phyloP scores from a whole-genome alignment of 768 basidiomycete species.

The Hypholoma sublateritium region DNA sequence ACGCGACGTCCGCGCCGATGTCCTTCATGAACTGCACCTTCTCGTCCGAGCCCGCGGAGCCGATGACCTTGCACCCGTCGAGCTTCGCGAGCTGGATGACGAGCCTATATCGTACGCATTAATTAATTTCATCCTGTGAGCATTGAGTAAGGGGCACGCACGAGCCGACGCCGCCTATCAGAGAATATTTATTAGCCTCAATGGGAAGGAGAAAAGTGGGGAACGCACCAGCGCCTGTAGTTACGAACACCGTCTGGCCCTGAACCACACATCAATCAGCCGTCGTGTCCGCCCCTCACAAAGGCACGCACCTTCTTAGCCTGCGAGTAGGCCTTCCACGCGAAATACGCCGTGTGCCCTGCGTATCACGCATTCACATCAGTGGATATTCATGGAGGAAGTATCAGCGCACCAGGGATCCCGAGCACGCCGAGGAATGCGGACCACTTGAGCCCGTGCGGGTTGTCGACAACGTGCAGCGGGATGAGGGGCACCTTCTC shows the following conservation, averaged over 20 bases:
- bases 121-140: too few species aligned
- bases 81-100: conserved; percentile 52
- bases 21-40: conserved; percentile 63
- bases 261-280: conserved; percentile 6
- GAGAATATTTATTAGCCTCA: background rate
- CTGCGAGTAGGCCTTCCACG: conserved; percentile 38
- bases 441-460: conserved; percentile 46
- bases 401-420: conserved; percentile 51
- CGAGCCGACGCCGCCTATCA: conserved; percentile 52
- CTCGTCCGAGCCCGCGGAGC: conserved; percentile 70
- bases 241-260: conserved; percentile 43
- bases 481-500: conserved; percentile 11
- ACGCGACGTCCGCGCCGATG: conserved; percentile 67
- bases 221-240: conserved; percentile 36
- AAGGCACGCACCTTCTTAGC: conserved; percentile 31
- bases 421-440: conserved; percentile 50
- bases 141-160: conserved; percentile 31
- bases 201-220: background rate
- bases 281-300: background rate
- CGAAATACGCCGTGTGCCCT: conserved; percentile 40
- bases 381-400: conserved; percentile 1
- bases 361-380: too few species aligned
- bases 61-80: conserved; percentile 65
- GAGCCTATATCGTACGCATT: too few species aligned
- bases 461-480: conserved; percentile 35